phyloP scores from a whole-genome alignment of 1,284 basidiomycete genomes.

The Tilletia caries region DNA sequence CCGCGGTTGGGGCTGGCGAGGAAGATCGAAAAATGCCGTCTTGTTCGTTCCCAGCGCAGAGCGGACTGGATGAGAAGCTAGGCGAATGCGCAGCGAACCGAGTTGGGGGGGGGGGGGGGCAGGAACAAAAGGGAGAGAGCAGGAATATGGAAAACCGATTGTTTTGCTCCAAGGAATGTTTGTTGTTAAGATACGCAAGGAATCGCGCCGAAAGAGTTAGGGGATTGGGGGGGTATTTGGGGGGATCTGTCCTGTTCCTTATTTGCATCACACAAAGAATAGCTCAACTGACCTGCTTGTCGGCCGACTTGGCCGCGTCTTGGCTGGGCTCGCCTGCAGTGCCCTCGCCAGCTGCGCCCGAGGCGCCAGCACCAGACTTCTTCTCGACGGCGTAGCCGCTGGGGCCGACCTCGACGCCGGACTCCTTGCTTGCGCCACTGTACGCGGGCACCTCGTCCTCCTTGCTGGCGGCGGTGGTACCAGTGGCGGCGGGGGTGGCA shows the following conservation, averaged over 20 bases:
- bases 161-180: too few relatives aligned
- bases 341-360: not conserved
- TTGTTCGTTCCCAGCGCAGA: too few relatives aligned
- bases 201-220: too few relatives aligned
- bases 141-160: too few relatives aligned
- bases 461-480: constrained; percentile 23
- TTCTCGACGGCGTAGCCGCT: constrained; percentile 69
- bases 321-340: constrained; percentile 40
- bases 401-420: constrained; percentile 61
- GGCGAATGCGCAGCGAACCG: too few relatives aligned
- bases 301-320: constrained; percentile 23
- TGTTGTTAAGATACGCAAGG: too few relatives aligned
- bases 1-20: too few relatives aligned
- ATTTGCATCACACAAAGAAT: too few relatives aligned
- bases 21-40: too few relatives aligned
- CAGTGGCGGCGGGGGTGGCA: constrained; percentile 13
- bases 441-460: constrained; percentile 53
- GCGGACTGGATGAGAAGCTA: too few relatives aligned
- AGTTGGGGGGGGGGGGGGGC: too few relatives aligned
- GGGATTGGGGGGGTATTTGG: not conserved
- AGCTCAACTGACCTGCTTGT: not conserved
- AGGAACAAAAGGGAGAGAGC: too few relatives aligned
- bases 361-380: constrained; percentile 25
- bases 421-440: constrained; percentile 43
- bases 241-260: not conserved